Percentiles rank a stretch among this genome's conserved stretches.
Conservation (phyloP, 2,329 filamentous ascomycete species). For the Nemania bipapillata region DNA sequence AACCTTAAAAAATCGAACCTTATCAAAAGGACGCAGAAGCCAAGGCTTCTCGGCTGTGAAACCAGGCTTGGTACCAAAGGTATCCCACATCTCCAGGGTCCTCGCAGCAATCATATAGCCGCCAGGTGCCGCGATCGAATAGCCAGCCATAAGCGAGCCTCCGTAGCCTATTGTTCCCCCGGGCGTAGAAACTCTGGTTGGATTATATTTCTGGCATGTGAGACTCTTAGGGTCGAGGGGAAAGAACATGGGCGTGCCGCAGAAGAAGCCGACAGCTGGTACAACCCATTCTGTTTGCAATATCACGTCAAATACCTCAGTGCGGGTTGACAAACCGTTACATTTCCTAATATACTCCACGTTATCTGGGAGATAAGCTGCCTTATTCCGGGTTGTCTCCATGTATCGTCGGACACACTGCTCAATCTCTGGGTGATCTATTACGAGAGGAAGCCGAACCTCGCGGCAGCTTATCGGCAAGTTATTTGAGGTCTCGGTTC, state of each 20-base stretch:
- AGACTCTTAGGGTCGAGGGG: slow-evolving; percentile 47
- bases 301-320: slow-evolving; percentile 50
- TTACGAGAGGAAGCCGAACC: slow-evolving; percentile 54
- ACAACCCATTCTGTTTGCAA: slow-evolving; percentile 51
- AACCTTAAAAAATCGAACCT: slow-evolving; percentile 52
- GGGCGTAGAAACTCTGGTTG: slow-evolving; percentile 51
- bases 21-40: slow-evolving; percentile 54
- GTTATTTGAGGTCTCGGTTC: neutral
- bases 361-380: slow-evolving; percentile 71
- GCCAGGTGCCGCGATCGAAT: slow-evolving; percentile 54
- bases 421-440: slow-evolving; percentile 54
- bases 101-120: slow-evolving; percentile 55
- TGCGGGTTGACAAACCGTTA: slow-evolving; percentile 51
- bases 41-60: slow-evolving; percentile 51
- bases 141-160: slow-evolving; percentile 53
- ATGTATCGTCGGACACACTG: slow-evolving; percentile 69
- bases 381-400: slow-evolving; percentile 69
- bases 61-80: slow-evolving; percentile 49
- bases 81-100: slow-evolving; percentile 52
- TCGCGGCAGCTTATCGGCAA: slow-evolving; percentile 47
- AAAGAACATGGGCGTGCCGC: slow-evolving; percentile 52
- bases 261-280: slow-evolving; percentile 53
- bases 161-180: slow-evolving; percentile 54
- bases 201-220: slow-evolving; percentile 51
- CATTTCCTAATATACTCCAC: slow-evolving; percentile 62